A percentile compares a stretch with the other conserved stretches of the same genome.
phyloP scores from a whole-genome alignment of 2,329 filamentous ascomycete genomes.

The Fusarium subtropicale region DNA sequence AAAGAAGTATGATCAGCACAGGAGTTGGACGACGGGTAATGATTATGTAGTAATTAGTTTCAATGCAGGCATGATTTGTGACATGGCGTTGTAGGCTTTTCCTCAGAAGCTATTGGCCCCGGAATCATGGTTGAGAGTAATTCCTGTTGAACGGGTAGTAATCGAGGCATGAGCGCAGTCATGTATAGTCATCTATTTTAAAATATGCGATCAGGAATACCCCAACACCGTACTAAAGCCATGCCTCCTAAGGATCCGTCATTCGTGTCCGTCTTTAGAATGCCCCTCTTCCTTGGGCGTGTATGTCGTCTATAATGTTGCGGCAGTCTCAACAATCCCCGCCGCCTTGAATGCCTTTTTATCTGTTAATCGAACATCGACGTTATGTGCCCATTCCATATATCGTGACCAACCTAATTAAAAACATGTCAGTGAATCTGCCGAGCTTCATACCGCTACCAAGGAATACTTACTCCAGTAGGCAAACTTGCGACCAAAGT shows the following conservation, averaged over 20 bases:
- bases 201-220: constrained; percentile 29
- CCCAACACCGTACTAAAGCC: constrained; percentile 42
- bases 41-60: constrained; percentile 39
- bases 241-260: constrained; percentile 13
- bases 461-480: constrained; percentile 82
- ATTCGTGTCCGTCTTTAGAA: constrained; percentile 8
- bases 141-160: neutral
- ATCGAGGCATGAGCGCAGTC: neutral
- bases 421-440: constrained; percentile 26
- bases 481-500: constrained; percentile 91
- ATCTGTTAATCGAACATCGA: constrained; percentile 76
- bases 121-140: neutral
- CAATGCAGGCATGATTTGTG: constrained; percentile 1
- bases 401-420: constrained; percentile 86
- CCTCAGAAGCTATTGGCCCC: neutral
- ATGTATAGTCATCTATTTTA: constrained; percentile 30
- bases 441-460: neutral
- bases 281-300: neutral
- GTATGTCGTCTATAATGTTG: constrained; percentile 58
- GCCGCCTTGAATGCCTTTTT: constrained; percentile 72
- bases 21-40: constrained; percentile 26
- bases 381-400: constrained; percentile 92
- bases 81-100: neutral
- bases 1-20: constrained; percentile 13
- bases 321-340: constrained; percentile 71